Evolutionary conservation across 257 asterid genomes (phyloP), one percentile per base, ranked within the genome.

Genomic region (Echites panduratus): DNA sequence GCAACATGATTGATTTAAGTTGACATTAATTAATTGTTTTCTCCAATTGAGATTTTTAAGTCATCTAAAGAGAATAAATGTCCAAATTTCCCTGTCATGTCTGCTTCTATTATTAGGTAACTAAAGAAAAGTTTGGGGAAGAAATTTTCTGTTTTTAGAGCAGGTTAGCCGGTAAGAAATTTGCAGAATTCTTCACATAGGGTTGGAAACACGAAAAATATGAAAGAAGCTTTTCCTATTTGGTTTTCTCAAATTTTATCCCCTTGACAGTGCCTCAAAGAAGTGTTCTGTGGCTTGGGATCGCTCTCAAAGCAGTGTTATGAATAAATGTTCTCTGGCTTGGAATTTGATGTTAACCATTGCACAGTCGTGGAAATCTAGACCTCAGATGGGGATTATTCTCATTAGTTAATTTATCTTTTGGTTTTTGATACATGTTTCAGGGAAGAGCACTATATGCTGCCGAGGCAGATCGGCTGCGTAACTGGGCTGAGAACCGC

Each of bases 401-500:
- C 3, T 29, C 62, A 27, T 20, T 38, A 29, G 27, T 44, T 48
- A 67, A 63, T 9, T 32, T 57, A 44, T 67, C 63, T 44, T 4
- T 20, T 50, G 54, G 56, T 20, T 56, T 29, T 2, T 13, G n/a
- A 41, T 12, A 10, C 47, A 49, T 66, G 11, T 73, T 79, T n/a
- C 76, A 94, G 99, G 97, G 99, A 70, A 89, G 95, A 71, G 99
- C 99, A 19, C 78, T 94, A 41, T 94, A 94, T 63, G 89, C 97
- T 57, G 97, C 99, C 47, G 99, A 94, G 87, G 99, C 99, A 47
- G 99, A 94, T 74, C 80, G 99, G 76, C 90, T 94, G 26, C 89
- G 97, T 2, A 91, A 94, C 88, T 94, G 99, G 99, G 97, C 99
- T 29, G 99, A 94, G 72, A 88, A 90, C 70, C 89, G 99, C 52